Conservation (phyloP, 768 basidiomycete genomes). For the Naganishia kalamii region DNA sequence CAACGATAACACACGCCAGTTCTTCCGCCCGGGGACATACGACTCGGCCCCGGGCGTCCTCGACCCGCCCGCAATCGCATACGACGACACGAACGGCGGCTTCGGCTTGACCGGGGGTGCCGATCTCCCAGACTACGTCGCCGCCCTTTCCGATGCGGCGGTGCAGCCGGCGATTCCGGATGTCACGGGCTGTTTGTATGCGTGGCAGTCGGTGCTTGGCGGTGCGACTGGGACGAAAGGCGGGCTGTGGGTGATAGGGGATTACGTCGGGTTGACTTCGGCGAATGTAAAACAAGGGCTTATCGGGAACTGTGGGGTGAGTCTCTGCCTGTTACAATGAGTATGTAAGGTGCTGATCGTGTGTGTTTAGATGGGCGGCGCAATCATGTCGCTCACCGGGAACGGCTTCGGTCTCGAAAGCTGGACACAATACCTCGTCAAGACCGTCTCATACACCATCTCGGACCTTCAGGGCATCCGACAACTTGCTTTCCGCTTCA, state of each 20-base stretch:
- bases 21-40: constrained; percentile 1
- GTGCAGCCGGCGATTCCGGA: not conserved
- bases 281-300: constrained; percentile 2
- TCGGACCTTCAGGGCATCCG: not conserved
- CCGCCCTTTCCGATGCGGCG: not conserved
- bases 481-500: not conserved
- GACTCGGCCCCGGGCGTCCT: not conserved
- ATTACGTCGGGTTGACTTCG: not conserved
- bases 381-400: not conserved
- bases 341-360: not conserved
- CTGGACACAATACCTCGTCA: constrained; percentile 4
- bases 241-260: constrained; percentile 8
- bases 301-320: constrained; percentile 4
- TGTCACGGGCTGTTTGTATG: not conserved
- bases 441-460: not conserved
- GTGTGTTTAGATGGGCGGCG: not conserved
- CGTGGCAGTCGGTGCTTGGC: not conserved
- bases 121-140: not conserved
- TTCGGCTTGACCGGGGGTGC: not conserved
- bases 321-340: not conserved
- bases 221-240: not conserved
- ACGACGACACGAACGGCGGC: too few relatives aligned
- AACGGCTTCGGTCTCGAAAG: not conserved
- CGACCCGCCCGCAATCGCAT: not conserved
- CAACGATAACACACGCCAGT: not conserved